A percentile compares a stretch with the other conserved stretches of the same genome.
phyloP scores from a whole-genome alignment of 2,329 filamentous ascomycete genomes.

The Lasiodiplodia gonubiensis region DNA sequence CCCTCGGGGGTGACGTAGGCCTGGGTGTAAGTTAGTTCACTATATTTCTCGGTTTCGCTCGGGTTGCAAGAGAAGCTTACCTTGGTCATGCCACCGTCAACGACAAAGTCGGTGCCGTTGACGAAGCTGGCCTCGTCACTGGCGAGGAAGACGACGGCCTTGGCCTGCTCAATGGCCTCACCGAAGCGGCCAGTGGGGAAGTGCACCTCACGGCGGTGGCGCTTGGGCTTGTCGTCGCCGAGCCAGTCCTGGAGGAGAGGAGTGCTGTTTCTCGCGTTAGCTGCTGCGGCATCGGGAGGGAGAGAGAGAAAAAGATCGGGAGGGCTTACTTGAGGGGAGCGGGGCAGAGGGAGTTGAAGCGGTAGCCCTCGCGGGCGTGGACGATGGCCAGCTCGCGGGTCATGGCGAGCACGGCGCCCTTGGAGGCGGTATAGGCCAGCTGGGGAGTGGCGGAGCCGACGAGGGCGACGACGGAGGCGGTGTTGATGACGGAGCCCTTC shows the following conservation, averaged over 20 bases:
- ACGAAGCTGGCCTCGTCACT: conserved; percentile 90
- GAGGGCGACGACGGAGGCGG: conserved; percentile 84
- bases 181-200: conserved; percentile 89
- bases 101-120: conserved; percentile 89
- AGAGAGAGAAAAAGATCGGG: neutral
- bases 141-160: conserved; percentile 85
- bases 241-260: conserved; percentile 92
- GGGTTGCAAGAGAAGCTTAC: conserved; percentile 38
- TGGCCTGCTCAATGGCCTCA: conserved; percentile 91
- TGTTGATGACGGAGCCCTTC: conserved; percentile 86
- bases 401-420: conserved; percentile 88
- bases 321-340: conserved; percentile 77
- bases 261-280: conserved; percentile 58
- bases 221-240: conserved; percentile 82
- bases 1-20: conserved; percentile 73
- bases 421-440: conserved; percentile 90
- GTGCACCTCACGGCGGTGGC: conserved; percentile 81
- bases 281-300: neutral
- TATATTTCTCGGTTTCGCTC: neutral
- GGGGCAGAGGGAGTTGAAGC: conserved; percentile 90
- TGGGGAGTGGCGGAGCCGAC: conserved; percentile 88
- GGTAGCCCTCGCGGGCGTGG: conserved; percentile 85
- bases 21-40: conserved; percentile 45
- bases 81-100: conserved; percentile 95
- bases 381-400: conserved; percentile 91